phyloP scores from a whole-genome alignment of 1,284 basidiomycete species.

The Garcileccinum viscosum region DNA sequence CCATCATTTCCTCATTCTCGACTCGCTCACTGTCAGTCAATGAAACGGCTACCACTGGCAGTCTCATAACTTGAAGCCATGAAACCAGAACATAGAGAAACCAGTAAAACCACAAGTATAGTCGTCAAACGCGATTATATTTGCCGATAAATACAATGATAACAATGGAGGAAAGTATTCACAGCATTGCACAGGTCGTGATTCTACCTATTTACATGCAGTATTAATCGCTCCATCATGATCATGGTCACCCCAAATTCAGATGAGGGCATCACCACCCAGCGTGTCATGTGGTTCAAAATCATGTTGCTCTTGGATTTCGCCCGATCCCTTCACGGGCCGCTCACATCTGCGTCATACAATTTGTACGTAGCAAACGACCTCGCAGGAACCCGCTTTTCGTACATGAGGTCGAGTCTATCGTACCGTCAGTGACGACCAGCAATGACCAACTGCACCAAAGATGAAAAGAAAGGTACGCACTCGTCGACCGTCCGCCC shows the following conservation, averaged over 20 bases:
- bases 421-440: background rate
- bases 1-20: too few species aligned
- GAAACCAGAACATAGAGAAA: too few species aligned
- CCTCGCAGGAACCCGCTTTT: slow-evolving; percentile 27
- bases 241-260: background rate
- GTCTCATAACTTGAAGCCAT: too few species aligned
- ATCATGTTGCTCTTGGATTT: background rate
- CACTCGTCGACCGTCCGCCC: slow-evolving; percentile 40
- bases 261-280: background rate
- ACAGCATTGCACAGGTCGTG: background rate
- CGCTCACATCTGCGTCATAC: slow-evolving; percentile 13
- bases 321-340: background rate
- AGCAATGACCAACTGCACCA: background rate
- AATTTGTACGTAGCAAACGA: slow-evolving; percentile 22
- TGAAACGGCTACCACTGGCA: too few species aligned
- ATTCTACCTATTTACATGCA: background rate
- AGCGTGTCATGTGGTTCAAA: background rate
- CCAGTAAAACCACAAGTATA: too few species aligned
- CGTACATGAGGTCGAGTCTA: slow-evolving; percentile 36
- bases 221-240: background rate
- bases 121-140: too few species aligned
- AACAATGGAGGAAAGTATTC: background rate
- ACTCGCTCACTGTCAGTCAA: too few species aligned
- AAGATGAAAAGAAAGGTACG: slow-evolving; percentile 12
- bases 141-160: too few species aligned